Evolutionary conservation across 805 yeast genomes (phyloP), one percentile per base, ranked within the genome.

Genomic region (Yamadazyma sp.): DNA sequence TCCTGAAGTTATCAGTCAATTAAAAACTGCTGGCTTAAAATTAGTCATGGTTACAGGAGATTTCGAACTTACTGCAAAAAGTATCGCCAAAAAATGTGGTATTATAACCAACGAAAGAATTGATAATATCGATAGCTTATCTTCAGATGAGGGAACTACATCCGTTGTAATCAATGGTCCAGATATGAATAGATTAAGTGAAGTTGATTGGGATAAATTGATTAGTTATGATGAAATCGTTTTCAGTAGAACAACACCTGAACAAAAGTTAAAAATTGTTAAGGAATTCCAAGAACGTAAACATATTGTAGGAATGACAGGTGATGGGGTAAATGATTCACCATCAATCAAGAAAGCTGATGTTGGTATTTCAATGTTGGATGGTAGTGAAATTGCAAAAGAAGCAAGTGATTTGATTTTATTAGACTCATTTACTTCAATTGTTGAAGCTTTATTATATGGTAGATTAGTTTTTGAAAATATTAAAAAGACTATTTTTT

Each of bases 41-140:
- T 50, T 62, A 11, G 57, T 59, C 5, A 68, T 69, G 73, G 63
- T 68, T 15, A 69, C 74, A n/a, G 80, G 80, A 39, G 81, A 75
- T 49, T 73, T 65, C 42, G 74, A 70, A 44, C 52, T 69, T 10
- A 75, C 79, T 19, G 80, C 75, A 1, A 57, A 68, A 23, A 64
- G 76, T 3, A 74, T 75, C 43, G 76, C 76, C 3, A 60, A 61
- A 23, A 65, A 66, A 37, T 55, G 65, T 49, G 70, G 69, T 11
- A 65, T 66, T 19, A 41, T 64, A 3, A 50, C 53, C 24, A 12
- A 18, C 7, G 54, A 52, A 24, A 49, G 38, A 3, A 43, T 53
- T 16, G 54, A 54, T 38, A 41, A 32, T 7, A 39, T 44, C 22
- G 40, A 41, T 2, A 48, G 47, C 23, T 42, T 60, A 30, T 7